These are phyloP conservation scores for Penicillium salamii DNA, from an alignment of 495 filamentous ascomycete species.

Conservation along the genomic window DNA sequence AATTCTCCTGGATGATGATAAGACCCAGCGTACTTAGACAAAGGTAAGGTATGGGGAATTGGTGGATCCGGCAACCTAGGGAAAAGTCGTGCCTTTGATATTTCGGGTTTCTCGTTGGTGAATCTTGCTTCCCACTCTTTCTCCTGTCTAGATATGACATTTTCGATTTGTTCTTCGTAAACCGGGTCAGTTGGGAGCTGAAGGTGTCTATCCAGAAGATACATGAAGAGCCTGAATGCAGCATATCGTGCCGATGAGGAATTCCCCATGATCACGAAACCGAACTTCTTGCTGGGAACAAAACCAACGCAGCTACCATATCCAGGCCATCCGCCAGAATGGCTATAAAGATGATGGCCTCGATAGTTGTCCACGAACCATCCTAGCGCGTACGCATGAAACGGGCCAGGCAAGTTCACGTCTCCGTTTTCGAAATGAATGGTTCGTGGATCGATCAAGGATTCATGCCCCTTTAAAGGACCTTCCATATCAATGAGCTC, in stretches of 20 bases:
- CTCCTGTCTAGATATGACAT: not conserved
- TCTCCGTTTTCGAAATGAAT: conserved; percentile 20
- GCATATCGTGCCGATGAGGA: conserved; percentile 18
- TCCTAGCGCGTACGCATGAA: conserved; percentile 40
- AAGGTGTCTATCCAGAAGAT: conserved; percentile 12
- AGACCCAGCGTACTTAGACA: conserved; percentile 14
- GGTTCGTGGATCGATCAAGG: conserved; percentile 33
- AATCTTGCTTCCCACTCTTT: not conserved
- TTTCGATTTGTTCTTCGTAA: conserved; percentile 4
- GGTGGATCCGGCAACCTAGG: conserved; percentile 11
- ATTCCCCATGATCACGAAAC: conserved; percentile 47
- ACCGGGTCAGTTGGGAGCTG: not conserved
- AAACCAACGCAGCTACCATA: conserved; percentile 44
- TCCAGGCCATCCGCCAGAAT: conserved; percentile 45
- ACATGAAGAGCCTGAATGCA: not conserved
- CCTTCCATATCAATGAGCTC: conserved; percentile 29
- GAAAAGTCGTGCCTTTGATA: conserved; percentile 7
- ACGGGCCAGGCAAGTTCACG: conserved; percentile 10
- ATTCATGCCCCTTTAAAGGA: conserved; percentile 35
- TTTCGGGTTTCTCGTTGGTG: not conserved
- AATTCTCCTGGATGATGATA: conserved; percentile 11
- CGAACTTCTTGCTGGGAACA: conserved; percentile 43
- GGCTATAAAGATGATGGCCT: conserved; percentile 40
- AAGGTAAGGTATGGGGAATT: conserved; percentile 7
- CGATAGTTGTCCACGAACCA: conserved; percentile 43